Evolutionary conservation across 768 basidiomycete genomes (phyloP).

Genomic region (Xerocomellus dryophilus): DNA sequence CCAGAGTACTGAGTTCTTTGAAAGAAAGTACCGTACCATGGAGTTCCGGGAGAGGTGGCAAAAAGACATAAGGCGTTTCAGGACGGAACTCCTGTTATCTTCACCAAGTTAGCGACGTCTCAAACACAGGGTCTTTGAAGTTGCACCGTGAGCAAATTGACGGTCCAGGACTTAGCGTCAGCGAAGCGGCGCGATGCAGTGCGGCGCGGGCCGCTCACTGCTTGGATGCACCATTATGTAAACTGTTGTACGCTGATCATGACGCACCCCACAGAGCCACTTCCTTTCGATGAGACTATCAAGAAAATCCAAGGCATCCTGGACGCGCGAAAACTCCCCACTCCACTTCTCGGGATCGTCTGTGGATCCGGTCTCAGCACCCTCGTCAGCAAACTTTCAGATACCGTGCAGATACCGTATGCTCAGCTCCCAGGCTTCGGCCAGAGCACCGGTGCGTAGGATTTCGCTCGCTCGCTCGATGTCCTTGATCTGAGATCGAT

Average conservation of each 20-base stretch:
- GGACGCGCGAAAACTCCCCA: slow-evolving; percentile 35
- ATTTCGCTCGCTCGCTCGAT: not conserved
- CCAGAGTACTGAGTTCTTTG: no score
- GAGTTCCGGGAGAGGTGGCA: no score
- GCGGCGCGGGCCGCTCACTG: no score
- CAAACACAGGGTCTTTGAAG: no score
- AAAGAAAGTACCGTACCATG: no score
- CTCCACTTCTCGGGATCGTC: slow-evolving; percentile 76
- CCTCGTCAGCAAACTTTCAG: slow-evolving; percentile 57
- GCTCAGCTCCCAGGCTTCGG: slow-evolving; percentile 68
- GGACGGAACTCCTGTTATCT: no score
- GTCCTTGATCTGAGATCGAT: not conserved
- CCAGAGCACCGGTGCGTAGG: slow-evolving; percentile 63
- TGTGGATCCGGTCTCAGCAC: slow-evolving; percentile 86
- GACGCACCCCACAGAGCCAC: slow-evolving; percentile 11
- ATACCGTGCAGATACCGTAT: slow-evolving; percentile 63
- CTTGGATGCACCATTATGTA: not conserved
- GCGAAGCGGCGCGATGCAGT: no score
- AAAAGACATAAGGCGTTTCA: no score
- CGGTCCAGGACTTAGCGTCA: no score
- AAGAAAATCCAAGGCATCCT: slow-evolving; percentile 28
- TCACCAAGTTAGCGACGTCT: no score
- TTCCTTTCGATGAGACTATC: slow-evolving; percentile 29
- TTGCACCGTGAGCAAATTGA: no score
- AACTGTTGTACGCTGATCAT: slow-evolving; percentile 1